Base-by-base conservation (phyloP, 345 rosid genomes). In the Ceriops zippeliana region DNA sequence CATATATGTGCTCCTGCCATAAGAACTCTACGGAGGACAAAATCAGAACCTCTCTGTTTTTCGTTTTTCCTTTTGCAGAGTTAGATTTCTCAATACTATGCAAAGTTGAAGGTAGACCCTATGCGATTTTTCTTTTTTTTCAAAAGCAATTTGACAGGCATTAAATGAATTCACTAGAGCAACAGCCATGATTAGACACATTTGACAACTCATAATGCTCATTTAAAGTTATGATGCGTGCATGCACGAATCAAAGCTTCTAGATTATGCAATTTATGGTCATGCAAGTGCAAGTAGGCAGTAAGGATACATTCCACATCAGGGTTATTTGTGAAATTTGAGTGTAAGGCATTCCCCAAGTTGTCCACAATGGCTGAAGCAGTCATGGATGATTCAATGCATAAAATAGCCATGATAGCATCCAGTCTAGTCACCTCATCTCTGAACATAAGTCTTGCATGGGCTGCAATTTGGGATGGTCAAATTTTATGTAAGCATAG, bases 361-460 rank as follows among this genome's bases (percentile, higher is more conserved):
- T 85, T 84, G 76, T 93, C 98, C 70, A 93, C 92, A 3, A 93
- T 93, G 67, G 96, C 97, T 0, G 93, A 89, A 46, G 84, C 91
- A 58, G 97, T 93, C 98, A 93, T 93, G 51, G 97, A 93, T 67
- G 96, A 93, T 81, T 93, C 93, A 26, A 91, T 82, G 84, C 97
- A 93, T 74, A 93, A 73, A 78, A 93, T 86, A 75, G 97, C 96
- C 66, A 96, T 85, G 73, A 93, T 84, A 19, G 97, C 98, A 80
- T 93, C 97, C 63, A 86, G 68, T 68, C 79, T 82, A 0, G 86
- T 91, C 15, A 91, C 98, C 79, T 93, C 91, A 46, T 88, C 84
- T 83, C 98, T 89, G 84, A 88, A 93, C 98, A 93, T 88, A 67
- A 93, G 86, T 79, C 96, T 87, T 58, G 98, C 98, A 81, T 93